These are phyloP conservation scores for Dothistroma pini DNA, from an alignment of 2,329 filamentous ascomycete species.

Conservation along the genomic window DNA sequence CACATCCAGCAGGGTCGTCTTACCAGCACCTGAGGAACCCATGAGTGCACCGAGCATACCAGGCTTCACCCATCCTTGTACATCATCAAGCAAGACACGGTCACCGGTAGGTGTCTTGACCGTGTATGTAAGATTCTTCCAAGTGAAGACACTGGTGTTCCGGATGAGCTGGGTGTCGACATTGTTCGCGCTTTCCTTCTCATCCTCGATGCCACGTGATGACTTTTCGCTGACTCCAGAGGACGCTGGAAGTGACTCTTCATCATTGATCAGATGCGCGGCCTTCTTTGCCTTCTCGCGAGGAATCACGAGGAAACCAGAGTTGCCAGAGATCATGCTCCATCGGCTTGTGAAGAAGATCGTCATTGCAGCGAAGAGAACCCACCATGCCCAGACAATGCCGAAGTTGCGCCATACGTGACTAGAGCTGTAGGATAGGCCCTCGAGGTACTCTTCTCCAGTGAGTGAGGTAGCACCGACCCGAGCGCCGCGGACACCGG, in stretches of 20 bases:
- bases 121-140: slow-evolving; percentile 79
- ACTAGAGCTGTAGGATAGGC: slow-evolving; percentile 46
- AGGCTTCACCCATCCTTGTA: slow-evolving; percentile 70
- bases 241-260: slow-evolving; percentile 14
- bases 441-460: slow-evolving; percentile 59
- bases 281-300: slow-evolving; percentile 52
- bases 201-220: slow-evolving; percentile 5
- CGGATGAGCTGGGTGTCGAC: slow-evolving; percentile 45
- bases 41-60: slow-evolving; percentile 76
- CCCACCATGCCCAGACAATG: slow-evolving; percentile 64
- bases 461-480: slow-evolving; percentile 53
- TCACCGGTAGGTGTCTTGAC: slow-evolving; percentile 51
- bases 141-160: slow-evolving; percentile 72
- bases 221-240: slow-evolving; percentile 12
- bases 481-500: slow-evolving; percentile 55
- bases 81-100: slow-evolving; percentile 53
- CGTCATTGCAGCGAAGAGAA: slow-evolving; percentile 56
- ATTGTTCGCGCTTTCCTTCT: slow-evolving; percentile 14
- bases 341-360: slow-evolving; percentile 57
- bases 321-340: slow-evolving; percentile 42
- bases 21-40: slow-evolving; percentile 65
- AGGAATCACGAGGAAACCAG: slow-evolving; percentile 54
- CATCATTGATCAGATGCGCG: slow-evolving; percentile 20
- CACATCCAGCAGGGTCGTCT: slow-evolving; percentile 39
- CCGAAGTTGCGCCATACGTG: slow-evolving; percentile 58